Conservation (phyloP, 371 early-diverging fungal genomes). For the Racocetra persica region DNA sequence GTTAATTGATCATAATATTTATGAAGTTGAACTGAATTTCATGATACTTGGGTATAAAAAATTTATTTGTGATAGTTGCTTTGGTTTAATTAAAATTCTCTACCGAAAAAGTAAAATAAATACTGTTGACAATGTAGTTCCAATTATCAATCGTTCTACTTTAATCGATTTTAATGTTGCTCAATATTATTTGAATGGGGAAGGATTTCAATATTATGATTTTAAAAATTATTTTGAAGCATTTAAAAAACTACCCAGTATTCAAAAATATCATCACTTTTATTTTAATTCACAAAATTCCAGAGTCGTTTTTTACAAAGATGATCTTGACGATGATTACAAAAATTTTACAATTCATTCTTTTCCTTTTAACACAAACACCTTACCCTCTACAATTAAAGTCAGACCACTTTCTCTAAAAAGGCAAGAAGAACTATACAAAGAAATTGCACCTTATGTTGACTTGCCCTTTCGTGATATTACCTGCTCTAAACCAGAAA, state of each 20-base stretch:
- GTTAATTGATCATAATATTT: too few relatives aligned
- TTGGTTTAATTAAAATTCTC: too few relatives aligned
- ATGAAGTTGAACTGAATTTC: too few relatives aligned
- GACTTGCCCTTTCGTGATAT: not conserved
- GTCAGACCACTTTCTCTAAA: not conserved
- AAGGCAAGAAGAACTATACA: not conserved
- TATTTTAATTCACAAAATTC: conserved; percentile 13
- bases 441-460: not conserved
- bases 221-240: not conserved
- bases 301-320: not conserved
- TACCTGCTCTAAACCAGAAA: not conserved
- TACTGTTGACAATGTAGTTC: not conserved
- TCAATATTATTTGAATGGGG: not conserved
- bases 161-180: not conserved
- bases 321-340: not conserved
- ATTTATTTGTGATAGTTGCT: too few relatives aligned
- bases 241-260: conserved; percentile 10
- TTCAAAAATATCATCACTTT: conserved; percentile 22
- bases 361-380: not conserved
- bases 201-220: conserved; percentile 18
- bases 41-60: too few relatives aligned
- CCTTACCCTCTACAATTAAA: not conserved
- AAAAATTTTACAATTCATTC: not conserved
- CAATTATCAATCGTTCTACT: not conserved
- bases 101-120: too few relatives aligned